Base-by-base conservation (phyloP, 2,329 filamentous ascomycete genomes). In the Aspergillus ibericus region DNA sequence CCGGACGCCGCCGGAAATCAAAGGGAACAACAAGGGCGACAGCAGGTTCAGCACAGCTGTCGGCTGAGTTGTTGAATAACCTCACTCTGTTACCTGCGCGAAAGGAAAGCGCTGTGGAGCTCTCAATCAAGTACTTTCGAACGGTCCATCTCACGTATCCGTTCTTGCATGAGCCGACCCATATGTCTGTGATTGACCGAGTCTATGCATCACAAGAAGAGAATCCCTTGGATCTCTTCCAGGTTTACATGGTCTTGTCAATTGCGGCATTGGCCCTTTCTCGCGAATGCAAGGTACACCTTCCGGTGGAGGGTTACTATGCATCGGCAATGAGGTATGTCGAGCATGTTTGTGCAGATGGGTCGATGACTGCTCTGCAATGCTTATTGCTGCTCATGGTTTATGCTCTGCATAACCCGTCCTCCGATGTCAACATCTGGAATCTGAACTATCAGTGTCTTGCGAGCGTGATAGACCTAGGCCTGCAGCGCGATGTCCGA, bases 371-470 rank as follows among this genome's bases (percentile, higher is more conserved):
- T 6, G 81, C 81, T 0, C 66, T 83, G 0, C 82, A 85, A 42
- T 82, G 80, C 52, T 66, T 84, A 9, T 59, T 73, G 2, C 65
- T 73, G 16, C 63, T 73, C 3, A 56, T 81, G 27, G 73, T 84
- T 0, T 83, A 83, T 53, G 80, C 81, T 0, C 72, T 84, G 12
- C 78, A 83, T 35, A 83, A 78, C 59, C 79, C 82, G 0, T 79
- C 75, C 1, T 77, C 81, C 51, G 71, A 76, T 0, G 64, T 84
- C 4, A 84, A 82, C 56, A 71, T 82, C 0, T 85, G 82, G 83
- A 81, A 82, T 54, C 68, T 84, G 1, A 83, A 84, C 54, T 84
- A 84, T 54, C 82, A 84, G 59, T 83, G 81, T 38, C 72, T 84
- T 9, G 81, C 82, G 1, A 74, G 78, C 0, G 69, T 83, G 0